Base-by-base conservation (phyloP, 352 stramenopile genomes). In the Phytophthora podocarpi region DNA sequence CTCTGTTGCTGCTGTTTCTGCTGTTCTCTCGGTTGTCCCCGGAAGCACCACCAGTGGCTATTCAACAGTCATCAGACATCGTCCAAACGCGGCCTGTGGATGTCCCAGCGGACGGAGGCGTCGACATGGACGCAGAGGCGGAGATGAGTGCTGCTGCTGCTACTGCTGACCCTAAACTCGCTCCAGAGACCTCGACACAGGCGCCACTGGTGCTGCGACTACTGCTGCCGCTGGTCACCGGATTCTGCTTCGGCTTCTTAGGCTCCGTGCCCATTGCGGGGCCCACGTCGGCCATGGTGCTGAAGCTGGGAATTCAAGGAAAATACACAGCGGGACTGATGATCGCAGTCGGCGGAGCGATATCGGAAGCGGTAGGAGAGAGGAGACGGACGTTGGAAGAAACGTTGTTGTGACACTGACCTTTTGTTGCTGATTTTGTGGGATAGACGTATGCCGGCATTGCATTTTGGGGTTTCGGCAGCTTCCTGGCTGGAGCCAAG, bases 401-500 rank as follows among this genome's bases (percentile, higher is more conserved):
- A 9, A 39, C 35, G 20, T 11, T 13, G 18, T 51, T 18, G 27
- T 15, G 18, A 7, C 35, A 16, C 23, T 50, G 11, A 65, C 16
- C 12, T 3, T 12, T 62, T 70, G 35, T 23, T 52, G 8, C 48
- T 35, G 0, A 50, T 40, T 62, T 40, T 48, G 43, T 40, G 8
- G 56, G 55, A 49, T 47, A 94, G 87, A 95, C 87, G 30, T 96
- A 96, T 41, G 88, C 88, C 11, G 86, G 83, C 1, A 90, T 96
- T 31, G 88, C 88, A 37, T 96, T 95, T 42, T 96, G 88, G 88
- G 88, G 88, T 18, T 96, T 96, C 71, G 88, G 88, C 2, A 95
- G 86, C 62, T 95, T 96, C 48, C 65, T 96, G 28, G 86, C 85
- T 1, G 86, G 88, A 7, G 79, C 85, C 30, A 93, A 92, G 55